Conservation (phyloP, 75 land plant genomes). For the Adiantum capillusveneris region DNA sequence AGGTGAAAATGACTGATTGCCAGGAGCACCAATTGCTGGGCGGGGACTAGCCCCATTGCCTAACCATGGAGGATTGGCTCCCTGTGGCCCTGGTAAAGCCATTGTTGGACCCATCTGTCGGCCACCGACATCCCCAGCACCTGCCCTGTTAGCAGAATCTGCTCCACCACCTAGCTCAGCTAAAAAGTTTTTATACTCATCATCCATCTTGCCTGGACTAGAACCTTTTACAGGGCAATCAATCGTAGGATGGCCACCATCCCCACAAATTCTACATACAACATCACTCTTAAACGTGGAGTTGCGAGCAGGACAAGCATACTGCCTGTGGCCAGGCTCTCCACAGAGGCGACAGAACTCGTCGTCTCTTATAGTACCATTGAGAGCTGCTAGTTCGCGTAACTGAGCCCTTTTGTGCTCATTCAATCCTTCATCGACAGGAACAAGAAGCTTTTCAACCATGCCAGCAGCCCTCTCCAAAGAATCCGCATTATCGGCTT, state of each 20-base stretch:
- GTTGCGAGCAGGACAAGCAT: conserved; percentile 60
- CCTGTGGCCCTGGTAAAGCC: conserved; percentile 41
- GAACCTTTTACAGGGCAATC: conserved; percentile 89
- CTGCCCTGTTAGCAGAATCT: conserved; percentile 28
- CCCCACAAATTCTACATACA: conserved; percentile 82
- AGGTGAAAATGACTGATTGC: not conserved
- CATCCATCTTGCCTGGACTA: conserved; percentile 86
- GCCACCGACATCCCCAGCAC: conserved; percentile 13
- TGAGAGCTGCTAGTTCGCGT: conserved; percentile 82
- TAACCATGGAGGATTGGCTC: conserved; percentile 61
- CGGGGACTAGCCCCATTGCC: conserved; percentile 9
- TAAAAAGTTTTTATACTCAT: conserved; percentile 87
- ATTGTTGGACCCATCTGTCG: conserved; percentile 31
- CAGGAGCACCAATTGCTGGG: conserved; percentile 1
- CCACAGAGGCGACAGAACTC: conserved; percentile 87
- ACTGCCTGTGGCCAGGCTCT: conserved; percentile 92
- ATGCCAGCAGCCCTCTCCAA: conserved; percentile 85
- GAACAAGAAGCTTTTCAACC: conserved; percentile 85
- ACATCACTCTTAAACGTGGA: conserved; percentile 86
- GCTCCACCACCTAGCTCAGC: conserved; percentile 87
- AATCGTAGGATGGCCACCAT: conserved; percentile 97
- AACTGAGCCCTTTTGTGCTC: conserved; percentile 94
- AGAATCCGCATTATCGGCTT: conserved; percentile 82
- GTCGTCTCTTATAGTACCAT: conserved; percentile 91
- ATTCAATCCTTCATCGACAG: conserved; percentile 88